Conservation (phyloP, 257 asterid genomes). For the Leptodermis oblonga region DNA sequence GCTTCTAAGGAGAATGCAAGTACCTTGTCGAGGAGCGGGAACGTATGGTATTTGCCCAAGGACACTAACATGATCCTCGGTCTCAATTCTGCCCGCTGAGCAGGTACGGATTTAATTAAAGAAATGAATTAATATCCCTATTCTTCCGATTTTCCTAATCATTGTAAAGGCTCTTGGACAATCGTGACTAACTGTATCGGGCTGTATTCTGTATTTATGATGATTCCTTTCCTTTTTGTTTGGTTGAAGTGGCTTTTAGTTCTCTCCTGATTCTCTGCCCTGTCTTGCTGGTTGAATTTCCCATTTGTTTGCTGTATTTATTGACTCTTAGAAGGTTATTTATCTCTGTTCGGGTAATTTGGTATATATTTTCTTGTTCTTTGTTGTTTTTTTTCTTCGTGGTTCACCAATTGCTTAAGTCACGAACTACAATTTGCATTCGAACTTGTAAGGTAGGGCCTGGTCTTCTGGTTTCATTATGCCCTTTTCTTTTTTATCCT, state of each 20-base stretch:
- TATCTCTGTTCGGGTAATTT: background rate
- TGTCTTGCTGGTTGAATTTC: background rate
- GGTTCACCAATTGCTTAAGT: too few species aligned
- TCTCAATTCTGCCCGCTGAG: constrained; percentile 35
- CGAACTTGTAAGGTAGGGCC: too few species aligned
- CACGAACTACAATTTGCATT: background rate
- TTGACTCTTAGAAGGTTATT: background rate
- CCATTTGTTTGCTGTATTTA: too few species aligned
- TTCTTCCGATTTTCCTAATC: background rate
- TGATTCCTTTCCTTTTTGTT: too few species aligned
- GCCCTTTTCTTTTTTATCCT: background rate
- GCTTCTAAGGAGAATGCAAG: constrained; percentile 46
- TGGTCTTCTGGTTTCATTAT: background rate
- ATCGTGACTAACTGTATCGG: too few species aligned
- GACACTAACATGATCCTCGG: constrained; percentile 39
- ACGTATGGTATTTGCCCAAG: constrained; percentile 37
- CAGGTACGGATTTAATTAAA: background rate
- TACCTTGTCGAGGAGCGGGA: constrained; percentile 38
- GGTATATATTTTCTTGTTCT: too few species aligned
- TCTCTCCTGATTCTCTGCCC: too few species aligned
- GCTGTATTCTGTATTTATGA: too few species aligned
- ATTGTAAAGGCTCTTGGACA: background rate
- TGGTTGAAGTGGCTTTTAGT: too few species aligned
- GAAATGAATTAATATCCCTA: background rate
- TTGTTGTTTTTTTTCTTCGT: too few species aligned